Evolutionary conservation across 129 eudicot species (phyloP).

Genomic region (Scalesia atractyloides): DNA sequence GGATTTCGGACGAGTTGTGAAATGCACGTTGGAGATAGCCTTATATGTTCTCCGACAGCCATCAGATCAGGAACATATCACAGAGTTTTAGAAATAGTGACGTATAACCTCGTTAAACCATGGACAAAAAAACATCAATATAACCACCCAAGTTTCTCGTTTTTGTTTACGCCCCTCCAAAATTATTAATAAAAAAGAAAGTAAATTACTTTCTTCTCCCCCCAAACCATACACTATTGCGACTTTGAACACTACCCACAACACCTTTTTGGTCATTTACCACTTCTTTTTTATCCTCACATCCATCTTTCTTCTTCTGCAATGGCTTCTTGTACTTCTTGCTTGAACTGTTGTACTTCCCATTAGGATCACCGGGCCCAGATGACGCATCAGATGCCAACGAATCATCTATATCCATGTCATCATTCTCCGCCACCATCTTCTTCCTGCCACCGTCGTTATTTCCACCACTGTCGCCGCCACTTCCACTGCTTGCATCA

Average conservation of each 20-base stretch:
- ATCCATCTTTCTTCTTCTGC: slow-evolving; percentile 26
- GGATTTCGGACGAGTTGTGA: no score
- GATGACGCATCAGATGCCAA: slow-evolving; percentile 89
- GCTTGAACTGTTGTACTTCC: slow-evolving; percentile 10
- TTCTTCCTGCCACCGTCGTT: slow-evolving; percentile 13
- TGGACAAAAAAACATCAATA: no score
- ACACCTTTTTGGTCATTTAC: slow-evolving; percentile 23
- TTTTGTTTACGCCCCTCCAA: neutral
- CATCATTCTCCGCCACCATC: slow-evolving; percentile 14
- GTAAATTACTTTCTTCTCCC: slow-evolving; percentile 37
- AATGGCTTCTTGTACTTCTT: slow-evolving; percentile 32
- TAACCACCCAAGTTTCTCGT: neutral
- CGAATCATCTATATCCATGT: slow-evolving; percentile 54
- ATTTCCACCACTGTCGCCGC: slow-evolving; percentile 6
- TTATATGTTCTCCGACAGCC: no score
- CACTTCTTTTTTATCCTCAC: slow-evolving; percentile 21
- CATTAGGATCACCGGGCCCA: slow-evolving; percentile 34
- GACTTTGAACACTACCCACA: slow-evolving; percentile 29
- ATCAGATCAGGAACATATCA: no score
- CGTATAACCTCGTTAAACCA: neutral
- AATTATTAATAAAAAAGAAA: neutral
- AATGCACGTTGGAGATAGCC: no score
- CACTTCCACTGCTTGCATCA: neutral
- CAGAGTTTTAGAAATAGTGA: neutral
- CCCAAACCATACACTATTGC: slow-evolving; percentile 35